Evolutionary conservation across 1,284 basidiomycete genomes (phyloP).

Genomic region (Xerocomus alliaceus): DNA sequence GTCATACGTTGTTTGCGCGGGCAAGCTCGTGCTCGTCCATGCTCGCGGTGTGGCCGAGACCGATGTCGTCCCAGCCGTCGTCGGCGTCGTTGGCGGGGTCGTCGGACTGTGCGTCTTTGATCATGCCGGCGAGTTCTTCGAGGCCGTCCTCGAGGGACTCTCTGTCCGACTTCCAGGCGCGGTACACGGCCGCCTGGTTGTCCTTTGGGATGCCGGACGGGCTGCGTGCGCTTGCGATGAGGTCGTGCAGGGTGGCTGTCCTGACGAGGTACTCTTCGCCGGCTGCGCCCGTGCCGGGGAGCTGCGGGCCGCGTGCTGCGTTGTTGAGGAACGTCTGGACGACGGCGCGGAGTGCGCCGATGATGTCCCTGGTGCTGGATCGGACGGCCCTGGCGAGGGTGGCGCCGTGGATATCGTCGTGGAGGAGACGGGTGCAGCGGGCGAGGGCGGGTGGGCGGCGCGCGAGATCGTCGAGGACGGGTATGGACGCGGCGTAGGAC

Average conservation of each 20-base stretch:
- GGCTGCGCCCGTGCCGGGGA: conserved; percentile 17
- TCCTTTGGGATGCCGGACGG: conserved; percentile 57
- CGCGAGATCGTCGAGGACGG: conserved; percentile 64
- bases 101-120: conserved; percentile 46
- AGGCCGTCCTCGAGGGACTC: conserved; percentile 67
- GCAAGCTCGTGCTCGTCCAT: conserved; percentile 53
- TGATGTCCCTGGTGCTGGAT: conserved; percentile 51
- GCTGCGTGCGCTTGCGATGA: conserved; percentile 60
- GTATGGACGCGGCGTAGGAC: conserved; percentile 58
- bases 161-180: conserved; percentile 60
- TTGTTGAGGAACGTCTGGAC: conserved; percentile 46
- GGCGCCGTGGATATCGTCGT: conserved; percentile 53
- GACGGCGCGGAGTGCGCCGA: conserved; percentile 54
- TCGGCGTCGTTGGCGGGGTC: conserved; percentile 45
- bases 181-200: conserved; percentile 66
- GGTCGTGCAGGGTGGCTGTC: conserved; percentile 69
- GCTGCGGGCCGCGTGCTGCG: conserved; percentile 23
- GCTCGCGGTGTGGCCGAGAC: conserved; percentile 46
- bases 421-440: conserved; percentile 63
- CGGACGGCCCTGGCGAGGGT: conserved; percentile 60
- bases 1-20: conserved; percentile 51
- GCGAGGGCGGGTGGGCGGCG: conserved; percentile 60
- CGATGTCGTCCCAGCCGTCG: conserved; percentile 74
- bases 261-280: conserved; percentile 63
- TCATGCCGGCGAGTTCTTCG: conserved; percentile 63